These are phyloP conservation scores for Moesziomyces aphidis DNA, from an alignment of 1,284 basidiomycete species.

Conservation along the genomic window DNA sequence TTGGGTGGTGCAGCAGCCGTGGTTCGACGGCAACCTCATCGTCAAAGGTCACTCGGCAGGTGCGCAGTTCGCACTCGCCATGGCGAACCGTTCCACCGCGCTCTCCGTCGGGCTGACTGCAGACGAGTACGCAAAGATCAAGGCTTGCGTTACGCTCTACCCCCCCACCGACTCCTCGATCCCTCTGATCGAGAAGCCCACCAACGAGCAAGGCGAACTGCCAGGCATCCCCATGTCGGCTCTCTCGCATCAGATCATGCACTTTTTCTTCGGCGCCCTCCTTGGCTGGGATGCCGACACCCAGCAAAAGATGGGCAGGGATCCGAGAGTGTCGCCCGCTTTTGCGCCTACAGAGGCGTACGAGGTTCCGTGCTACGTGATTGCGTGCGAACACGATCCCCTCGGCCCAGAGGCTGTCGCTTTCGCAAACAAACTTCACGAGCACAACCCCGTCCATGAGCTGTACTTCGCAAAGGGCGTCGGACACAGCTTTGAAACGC, in stretches of 20 bases:
- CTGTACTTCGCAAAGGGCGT: conserved; percentile 36
- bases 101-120: conserved; percentile 20
- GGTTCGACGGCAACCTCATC: conserved; percentile 35
- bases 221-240: conserved; percentile 31
- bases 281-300: conserved; percentile 14
- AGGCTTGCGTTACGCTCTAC: conserved; percentile 36
- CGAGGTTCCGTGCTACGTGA: conserved; percentile 30
- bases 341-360: conserved; percentile 12
- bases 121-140: conserved; percentile 26
- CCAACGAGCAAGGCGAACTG: conserved; percentile 27
- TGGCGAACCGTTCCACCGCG: conserved; percentile 13
- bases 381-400: conserved; percentile 47
- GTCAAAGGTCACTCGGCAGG: conserved; percentile 37
- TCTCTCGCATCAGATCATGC: conserved; percentile 23
- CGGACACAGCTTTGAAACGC: conserved; percentile 36
- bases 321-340: conserved; percentile 31
- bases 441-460: conserved; percentile 10
- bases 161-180: conserved; percentile 30
- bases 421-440: conserved; percentile 13
- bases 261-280: conserved; percentile 42
- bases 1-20: conserved; percentile 31
- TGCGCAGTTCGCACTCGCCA: conserved; percentile 22
- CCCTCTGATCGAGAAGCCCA: conserved; percentile 19
- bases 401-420: conserved; percentile 21
- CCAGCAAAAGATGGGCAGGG: conserved; percentile 10